A percentile compares a stretch with the other conserved stretches of the same genome.
Evolutionary conservation across 1,284 basidiomycete species (phyloP).

Genomic region (Vanrija sp.): DNA sequence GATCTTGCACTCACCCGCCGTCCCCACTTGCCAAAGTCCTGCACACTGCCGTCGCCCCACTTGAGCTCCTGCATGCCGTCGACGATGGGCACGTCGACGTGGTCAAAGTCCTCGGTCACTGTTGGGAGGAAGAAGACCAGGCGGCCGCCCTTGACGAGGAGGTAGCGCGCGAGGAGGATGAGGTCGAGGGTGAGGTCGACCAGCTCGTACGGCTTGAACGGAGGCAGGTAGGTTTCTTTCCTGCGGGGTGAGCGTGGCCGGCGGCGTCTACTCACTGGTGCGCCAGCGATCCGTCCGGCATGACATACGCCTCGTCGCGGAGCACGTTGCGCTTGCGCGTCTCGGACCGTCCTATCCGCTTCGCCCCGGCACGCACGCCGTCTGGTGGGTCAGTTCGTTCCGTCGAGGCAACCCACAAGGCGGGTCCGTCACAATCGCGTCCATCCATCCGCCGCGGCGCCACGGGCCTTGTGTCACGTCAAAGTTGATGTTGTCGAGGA

Average conservation of each 20-base stretch:
- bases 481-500: constrained; percentile 82
- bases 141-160: constrained; percentile 79
- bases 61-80: constrained; percentile 69
- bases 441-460: constrained; percentile 81
- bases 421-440: constrained; percentile 91
- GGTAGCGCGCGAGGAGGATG: constrained; percentile 72
- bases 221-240: constrained; percentile 71
- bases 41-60: constrained; percentile 79
- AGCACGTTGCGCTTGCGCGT: constrained; percentile 37
- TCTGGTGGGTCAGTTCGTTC: constrained; percentile 54
- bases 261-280: constrained; percentile 40
- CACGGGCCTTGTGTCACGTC: constrained; percentile 87
- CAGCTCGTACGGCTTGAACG: constrained; percentile 89
- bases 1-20: constrained; percentile 63
- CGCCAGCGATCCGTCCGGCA: constrained; percentile 43
- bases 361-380: constrained; percentile 93
- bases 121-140: constrained; percentile 95
- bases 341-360: constrained; percentile 71
- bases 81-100: constrained; percentile 69
- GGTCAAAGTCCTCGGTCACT: constrained; percentile 81
- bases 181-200: constrained; percentile 77
- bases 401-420: constrained; percentile 63
- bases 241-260: constrained; percentile 32
- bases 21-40: constrained; percentile 95
- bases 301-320: constrained; percentile 39